These are phyloP conservation scores for Parietichytrium sp. DNA, from an alignment of 108 stramenopile genomes.

Conservation along the genomic window DNA sequence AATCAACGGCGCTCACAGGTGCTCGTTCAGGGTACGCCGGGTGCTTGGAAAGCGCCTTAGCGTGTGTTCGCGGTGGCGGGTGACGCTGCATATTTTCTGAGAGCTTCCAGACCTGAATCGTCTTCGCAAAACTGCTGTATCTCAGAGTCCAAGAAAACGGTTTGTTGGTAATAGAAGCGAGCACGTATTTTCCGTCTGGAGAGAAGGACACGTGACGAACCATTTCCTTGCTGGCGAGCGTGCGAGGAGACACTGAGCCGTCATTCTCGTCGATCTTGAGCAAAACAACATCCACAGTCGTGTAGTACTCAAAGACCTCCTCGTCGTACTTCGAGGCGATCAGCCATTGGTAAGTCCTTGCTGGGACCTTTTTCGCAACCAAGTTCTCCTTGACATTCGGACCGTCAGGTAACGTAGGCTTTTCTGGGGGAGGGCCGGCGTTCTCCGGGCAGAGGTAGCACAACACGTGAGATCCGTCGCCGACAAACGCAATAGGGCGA, in stretches of 20 bases:
- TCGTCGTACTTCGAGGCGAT: constrained; percentile 21
- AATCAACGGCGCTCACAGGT: neutral
- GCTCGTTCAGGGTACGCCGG: neutral
- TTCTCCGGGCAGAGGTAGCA: neutral
- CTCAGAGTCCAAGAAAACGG: constrained; percentile 18
- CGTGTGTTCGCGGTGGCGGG: neutral
- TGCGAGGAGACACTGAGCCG: no score
- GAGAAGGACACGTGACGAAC: neutral
- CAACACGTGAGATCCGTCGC: neutral
- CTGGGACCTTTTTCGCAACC: neutral
- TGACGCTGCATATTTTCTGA: neutral
- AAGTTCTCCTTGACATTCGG: constrained; percentile 26
- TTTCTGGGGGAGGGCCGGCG: neutral
- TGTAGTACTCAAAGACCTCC: constrained; percentile 30
- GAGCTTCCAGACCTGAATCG: neutral
- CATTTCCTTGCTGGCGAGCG: no score
- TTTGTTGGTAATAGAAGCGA: neutral
- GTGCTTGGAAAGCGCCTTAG: neutral
- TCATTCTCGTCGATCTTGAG: neutral
- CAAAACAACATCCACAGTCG: neutral
- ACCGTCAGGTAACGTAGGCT: neutral
- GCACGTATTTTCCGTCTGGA: neutral
- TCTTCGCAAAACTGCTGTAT: neutral
- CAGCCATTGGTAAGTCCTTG: constrained; percentile 21
- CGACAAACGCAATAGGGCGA: neutral